phyloP scores from a whole-genome alignment of 768 basidiomycete genomes.

The Lentinula detonsa region DNA sequence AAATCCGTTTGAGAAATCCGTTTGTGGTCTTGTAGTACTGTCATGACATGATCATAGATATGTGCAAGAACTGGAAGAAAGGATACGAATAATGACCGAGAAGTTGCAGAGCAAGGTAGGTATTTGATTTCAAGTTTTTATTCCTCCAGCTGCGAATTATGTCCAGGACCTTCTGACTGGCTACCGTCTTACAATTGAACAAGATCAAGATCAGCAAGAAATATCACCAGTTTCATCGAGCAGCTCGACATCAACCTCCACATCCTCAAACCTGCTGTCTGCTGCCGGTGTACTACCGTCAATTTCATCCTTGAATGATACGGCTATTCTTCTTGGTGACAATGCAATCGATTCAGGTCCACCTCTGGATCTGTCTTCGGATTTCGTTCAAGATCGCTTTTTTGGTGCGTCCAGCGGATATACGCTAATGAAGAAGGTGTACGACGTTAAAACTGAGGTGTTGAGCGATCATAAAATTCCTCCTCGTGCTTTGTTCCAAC shows the following conservation, averaged over 20 bases:
- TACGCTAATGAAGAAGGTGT: background rate
- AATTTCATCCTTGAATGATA: background rate
- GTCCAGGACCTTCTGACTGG: background rate
- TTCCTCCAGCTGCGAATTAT: background rate
- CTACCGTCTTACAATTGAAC: slow-evolving; percentile 17
- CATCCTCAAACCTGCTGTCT: background rate
- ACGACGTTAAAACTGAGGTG: background rate
- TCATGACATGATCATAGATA: slow-evolving; percentile 17
- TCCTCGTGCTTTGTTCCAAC: background rate
- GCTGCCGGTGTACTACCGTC: background rate
- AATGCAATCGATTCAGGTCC: slow-evolving; percentile 18
- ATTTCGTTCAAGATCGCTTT: slow-evolving; percentile 8
- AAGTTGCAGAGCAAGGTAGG: background rate
- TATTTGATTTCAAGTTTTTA: background rate
- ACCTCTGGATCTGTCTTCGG: slow-evolving; percentile 18
- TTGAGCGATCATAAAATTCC: background rate
- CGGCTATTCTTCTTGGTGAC: slow-evolving; percentile 6
- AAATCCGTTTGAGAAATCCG: background rate
- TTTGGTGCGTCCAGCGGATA: slow-evolving; percentile 7
- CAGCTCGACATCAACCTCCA: background rate
- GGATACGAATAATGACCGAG: slow-evolving; percentile 36
- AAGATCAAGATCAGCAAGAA: slow-evolving; percentile 13
- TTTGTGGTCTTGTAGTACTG: background rate
- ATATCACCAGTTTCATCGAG: background rate
- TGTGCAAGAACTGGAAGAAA: slow-evolving; percentile 35